Evolutionary conservation across 2,329 filamentous ascomycete species (phyloP).

Genomic region (Dactylonectria estremocensis): DNA sequence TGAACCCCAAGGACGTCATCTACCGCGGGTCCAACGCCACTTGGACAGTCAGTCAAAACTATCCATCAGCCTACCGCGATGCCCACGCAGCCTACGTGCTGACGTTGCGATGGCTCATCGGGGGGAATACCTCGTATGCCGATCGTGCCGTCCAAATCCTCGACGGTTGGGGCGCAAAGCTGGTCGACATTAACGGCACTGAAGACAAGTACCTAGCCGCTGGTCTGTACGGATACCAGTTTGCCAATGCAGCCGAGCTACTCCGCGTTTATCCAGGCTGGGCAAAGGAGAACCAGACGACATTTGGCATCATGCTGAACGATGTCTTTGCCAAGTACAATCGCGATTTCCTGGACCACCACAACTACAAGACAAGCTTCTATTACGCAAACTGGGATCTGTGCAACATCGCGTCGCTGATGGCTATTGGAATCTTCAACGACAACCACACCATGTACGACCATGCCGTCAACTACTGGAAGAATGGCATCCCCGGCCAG

Average conservation of each 20-base stretch:
- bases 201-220: conserved; percentile 57
- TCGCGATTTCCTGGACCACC: conserved; percentile 14
- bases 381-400: conserved; percentile 47
- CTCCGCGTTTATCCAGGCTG: conserved; percentile 54
- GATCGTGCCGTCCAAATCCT: conserved; percentile 56
- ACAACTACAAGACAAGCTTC: conserved; percentile 21
- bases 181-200: conserved; percentile 53
- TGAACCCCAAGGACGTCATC: conserved; percentile 15
- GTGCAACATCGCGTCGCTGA: conserved; percentile 58
- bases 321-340: conserved; percentile 11
- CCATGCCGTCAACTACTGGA: conserved; percentile 58
- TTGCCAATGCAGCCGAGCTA: conserved; percentile 62
- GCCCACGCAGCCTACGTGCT: conserved; percentile 19
- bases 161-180: conserved; percentile 55
- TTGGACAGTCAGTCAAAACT: conserved; percentile 6
- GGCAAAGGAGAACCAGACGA: conserved; percentile 31
- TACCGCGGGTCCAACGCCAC: conserved; percentile 11
- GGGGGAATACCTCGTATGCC: conserved; percentile 54
- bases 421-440: conserved; percentile 59
- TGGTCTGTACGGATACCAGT: conserved; percentile 61
- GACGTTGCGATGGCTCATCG: conserved; percentile 57
- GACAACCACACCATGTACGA: conserved; percentile 60
- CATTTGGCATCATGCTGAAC: conserved; percentile 21
- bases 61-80: conserved; percentile 18
- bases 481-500: conserved; percentile 56